Percentiles rank a stretch among this genome's conserved stretches.
Conservation (phyloP, 345 rosid genomes). For the Durio zibethinus region DNA sequence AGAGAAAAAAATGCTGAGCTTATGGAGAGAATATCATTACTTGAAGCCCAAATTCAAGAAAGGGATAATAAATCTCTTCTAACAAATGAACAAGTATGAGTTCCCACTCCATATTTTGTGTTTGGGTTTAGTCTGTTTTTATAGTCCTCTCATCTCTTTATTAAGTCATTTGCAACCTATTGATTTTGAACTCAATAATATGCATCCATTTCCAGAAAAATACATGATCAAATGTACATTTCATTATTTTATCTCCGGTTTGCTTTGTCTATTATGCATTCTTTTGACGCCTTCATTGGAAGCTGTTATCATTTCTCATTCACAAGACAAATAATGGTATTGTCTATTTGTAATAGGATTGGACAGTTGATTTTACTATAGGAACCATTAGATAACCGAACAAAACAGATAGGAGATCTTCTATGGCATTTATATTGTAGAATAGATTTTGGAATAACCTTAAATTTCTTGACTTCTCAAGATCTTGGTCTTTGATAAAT, state of each 20-base stretch:
- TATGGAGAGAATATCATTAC: constrained; percentile 46
- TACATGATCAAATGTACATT: not conserved
- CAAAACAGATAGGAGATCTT: not conserved
- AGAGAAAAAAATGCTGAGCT: constrained; percentile 47
- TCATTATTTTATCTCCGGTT: not conserved
- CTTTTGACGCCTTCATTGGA: not conserved
- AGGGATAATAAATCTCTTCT: constrained; percentile 25
- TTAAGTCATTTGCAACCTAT: not conserved
- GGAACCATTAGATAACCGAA: not conserved
- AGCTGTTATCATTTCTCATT: not conserved
- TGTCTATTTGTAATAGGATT: not conserved
- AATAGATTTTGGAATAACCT: no score
- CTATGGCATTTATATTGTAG: no score
- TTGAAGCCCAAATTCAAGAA: constrained; percentile 44
- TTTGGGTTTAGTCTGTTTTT: not conserved
- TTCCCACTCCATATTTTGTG: not conserved
- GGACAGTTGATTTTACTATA: not conserved
- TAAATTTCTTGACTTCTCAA: no score
- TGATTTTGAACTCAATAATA: not conserved
- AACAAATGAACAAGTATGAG: constrained; percentile 28
- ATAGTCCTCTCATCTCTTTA: not conserved
- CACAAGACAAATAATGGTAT: not conserved
- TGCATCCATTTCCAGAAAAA: not conserved
- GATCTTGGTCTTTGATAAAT: not conserved
- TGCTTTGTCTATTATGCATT: not conserved